phyloP scores from a whole-genome alignment of 164 flowering plant species.

The Chimonanthus praecox region DNA sequence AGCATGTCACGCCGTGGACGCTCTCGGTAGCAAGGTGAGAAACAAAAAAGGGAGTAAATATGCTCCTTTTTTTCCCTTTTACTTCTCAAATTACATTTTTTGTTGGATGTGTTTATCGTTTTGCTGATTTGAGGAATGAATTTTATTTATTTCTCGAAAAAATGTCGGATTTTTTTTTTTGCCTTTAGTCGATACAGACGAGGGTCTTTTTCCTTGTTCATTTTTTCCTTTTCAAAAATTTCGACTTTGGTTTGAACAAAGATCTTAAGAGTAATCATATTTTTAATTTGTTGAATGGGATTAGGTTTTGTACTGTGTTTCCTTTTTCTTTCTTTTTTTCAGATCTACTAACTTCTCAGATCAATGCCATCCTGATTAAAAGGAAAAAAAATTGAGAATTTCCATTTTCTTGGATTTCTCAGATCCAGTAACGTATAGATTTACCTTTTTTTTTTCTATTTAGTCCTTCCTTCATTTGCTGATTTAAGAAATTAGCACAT shows the following conservation, averaged over 20 bases:
- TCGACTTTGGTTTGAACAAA: background rate
- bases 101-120: background rate
- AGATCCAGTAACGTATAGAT: too few relatives aligned
- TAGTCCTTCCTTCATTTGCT: too few relatives aligned
- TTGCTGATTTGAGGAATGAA: background rate
- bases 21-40: constrained; percentile 62
- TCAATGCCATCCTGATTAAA: too few relatives aligned
- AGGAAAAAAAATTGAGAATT: too few relatives aligned
- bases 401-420: too few relatives aligned
- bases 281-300: background rate
- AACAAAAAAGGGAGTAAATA: constrained; percentile 12
- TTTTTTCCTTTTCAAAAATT: background rate
- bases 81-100: background rate
- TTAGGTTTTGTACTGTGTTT: background rate
- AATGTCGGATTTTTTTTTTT: background rate
- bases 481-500: too few relatives aligned
- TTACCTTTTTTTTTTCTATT: too few relatives aligned
- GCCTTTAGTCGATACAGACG: background rate
- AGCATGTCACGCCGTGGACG: constrained; percentile 72
- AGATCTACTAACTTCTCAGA: too few relatives aligned
- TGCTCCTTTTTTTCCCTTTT: background rate
- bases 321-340: background rate
- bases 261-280: too few relatives aligned
- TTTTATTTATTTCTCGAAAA: background rate
- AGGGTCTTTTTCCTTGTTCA: background rate